Evolutionary conservation across 2,329 filamentous ascomycete species (phyloP), one percentile per base, ranked within the genome.

Genomic region (Colletotrichum somersetense): DNA sequence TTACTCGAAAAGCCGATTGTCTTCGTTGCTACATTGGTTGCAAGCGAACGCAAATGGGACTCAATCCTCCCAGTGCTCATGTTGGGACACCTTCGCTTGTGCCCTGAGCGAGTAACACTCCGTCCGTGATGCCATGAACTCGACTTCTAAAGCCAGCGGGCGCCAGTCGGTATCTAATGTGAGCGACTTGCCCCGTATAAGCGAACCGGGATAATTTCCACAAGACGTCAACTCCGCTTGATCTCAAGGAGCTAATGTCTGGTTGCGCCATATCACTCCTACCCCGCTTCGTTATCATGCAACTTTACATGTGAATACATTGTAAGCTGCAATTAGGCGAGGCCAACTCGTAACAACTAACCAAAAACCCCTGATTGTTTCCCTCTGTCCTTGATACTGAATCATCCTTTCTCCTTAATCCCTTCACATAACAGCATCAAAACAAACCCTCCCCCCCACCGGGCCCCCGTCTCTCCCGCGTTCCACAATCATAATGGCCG

Each of bases 211-310:
- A 23, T 10, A 4, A 23, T 11, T 38, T 38, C 1, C 35, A 23
- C 1, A 38, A 35, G 53, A 38, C 33, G 35, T n/a, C 10, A 12
- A 23, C 53, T 16, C n/a, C 53, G 5, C 20, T 23, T 14, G 11
- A 20, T 16, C 33, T 38, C 33, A 16, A 23, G 16, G 20, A 23
- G 33, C 16, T 33, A 3, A 20, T 30, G 8, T 52, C 7, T 20
- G 33, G 30, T 18, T 50, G 44, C 44, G 3, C 44, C 44, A 26
- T 44, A 12, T n/a, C 20, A 20, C 2, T 5, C 14, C 10, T 62
- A 38, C 26, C 59, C 59, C 59, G 59, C 59, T 50, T 50, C 20
- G 33, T 62, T 20, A 20, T 35, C 44, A 38, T 38, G 10, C 7
- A 1, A 6, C 18, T 38, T 18, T 35, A 10, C 20, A 16, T 20